phyloP scores from a whole-genome alignment of 441 rosid species.

The Gossypium davidsonii region DNA sequence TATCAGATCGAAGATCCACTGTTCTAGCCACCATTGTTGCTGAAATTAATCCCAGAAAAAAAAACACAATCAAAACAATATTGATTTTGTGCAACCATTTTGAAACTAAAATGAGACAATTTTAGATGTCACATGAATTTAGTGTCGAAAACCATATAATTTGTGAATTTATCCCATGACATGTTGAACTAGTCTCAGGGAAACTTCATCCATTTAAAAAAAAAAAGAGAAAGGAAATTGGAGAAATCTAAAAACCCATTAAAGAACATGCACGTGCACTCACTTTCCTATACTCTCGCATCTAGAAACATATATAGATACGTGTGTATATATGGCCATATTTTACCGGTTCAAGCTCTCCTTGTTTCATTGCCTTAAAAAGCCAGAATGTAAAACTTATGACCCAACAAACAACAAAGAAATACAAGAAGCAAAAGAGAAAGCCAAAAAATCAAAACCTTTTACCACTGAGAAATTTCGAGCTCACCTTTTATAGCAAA shows the following conservation, averaged over 20 bases:
- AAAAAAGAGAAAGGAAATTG: not conserved
- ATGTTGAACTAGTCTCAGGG: constrained; percentile 1
- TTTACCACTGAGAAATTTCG: not conserved
- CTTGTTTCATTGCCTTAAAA: not conserved
- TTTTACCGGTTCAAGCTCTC: not conserved
- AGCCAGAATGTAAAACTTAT: not conserved
- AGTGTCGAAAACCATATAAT: not conserved
- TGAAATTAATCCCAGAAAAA: constrained; percentile 14
- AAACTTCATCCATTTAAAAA: not conserved
- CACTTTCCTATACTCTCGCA: not conserved
- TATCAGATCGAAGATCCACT: constrained; percentile 89
- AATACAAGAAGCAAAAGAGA: not conserved
- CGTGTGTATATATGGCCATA: not conserved
- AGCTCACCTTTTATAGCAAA: no score
- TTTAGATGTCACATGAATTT: not conserved
- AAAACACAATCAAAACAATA: not conserved
- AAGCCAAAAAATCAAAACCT: not conserved
- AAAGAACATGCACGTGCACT: not conserved
- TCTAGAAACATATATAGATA: not conserved
- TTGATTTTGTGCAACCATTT: not conserved
- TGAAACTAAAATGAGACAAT: not conserved
- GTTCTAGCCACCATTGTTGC: constrained; percentile 55
- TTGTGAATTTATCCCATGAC: not conserved
- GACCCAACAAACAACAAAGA: not conserved
- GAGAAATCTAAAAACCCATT: not conserved